Evolutionary conservation across 1,284 basidiomycete genomes (phyloP).

Genomic region (Austroboletus niveus): DNA sequence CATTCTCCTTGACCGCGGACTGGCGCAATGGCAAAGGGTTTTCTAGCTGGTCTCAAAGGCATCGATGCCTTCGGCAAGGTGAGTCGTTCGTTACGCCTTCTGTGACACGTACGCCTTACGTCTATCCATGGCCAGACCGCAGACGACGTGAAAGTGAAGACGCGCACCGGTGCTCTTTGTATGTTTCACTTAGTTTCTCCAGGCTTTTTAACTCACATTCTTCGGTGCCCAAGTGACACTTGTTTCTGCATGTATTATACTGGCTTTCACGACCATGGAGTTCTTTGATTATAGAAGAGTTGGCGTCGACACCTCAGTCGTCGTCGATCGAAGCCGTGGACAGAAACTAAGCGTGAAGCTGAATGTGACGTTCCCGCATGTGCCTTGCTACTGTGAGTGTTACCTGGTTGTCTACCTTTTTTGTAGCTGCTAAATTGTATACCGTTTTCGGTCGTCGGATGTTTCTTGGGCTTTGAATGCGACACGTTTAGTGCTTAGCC

Average conservation of each 20-base stretch:
- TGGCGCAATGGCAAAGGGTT: slow-evolving; percentile 66
- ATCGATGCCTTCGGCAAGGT: slow-evolving; percentile 99
- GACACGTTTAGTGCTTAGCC: slow-evolving; percentile 70
- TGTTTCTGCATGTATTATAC: slow-evolving; percentile 87
- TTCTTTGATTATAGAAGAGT: slow-evolving; percentile 94
- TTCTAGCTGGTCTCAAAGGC: slow-evolving; percentile 73
- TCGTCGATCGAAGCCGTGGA: slow-evolving; percentile 91
- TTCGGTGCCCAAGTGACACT: slow-evolving; percentile 74
- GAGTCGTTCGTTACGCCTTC: slow-evolving; percentile 16
- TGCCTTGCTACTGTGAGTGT: slow-evolving; percentile 92
- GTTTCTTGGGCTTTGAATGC: neutral
- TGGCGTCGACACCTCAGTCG: slow-evolving; percentile 83
- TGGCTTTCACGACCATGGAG: slow-evolving; percentile 89
- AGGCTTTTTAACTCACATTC: neutral
- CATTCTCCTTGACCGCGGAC: slow-evolving; percentile 26
- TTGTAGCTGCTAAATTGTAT: neutral
- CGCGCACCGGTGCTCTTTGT: slow-evolving; percentile 89
- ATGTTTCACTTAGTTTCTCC: slow-evolving; percentile 34
- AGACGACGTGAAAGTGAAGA: slow-evolving; percentile 98
- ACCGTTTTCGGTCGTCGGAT: neutral
- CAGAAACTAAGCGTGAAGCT: slow-evolving; percentile 91
- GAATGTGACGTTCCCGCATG: slow-evolving; percentile 94
- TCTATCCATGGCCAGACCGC: slow-evolving; percentile 64
- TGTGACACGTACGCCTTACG: slow-evolving; percentile 15
- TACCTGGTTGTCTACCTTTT: neutral